A percentile compares a stretch with the other conserved stretches of the same genome.
These are phyloP conservation scores for Cicer arietinum DNA, from an alignment of 306 rosid species.

Conservation along the genomic window DNA sequence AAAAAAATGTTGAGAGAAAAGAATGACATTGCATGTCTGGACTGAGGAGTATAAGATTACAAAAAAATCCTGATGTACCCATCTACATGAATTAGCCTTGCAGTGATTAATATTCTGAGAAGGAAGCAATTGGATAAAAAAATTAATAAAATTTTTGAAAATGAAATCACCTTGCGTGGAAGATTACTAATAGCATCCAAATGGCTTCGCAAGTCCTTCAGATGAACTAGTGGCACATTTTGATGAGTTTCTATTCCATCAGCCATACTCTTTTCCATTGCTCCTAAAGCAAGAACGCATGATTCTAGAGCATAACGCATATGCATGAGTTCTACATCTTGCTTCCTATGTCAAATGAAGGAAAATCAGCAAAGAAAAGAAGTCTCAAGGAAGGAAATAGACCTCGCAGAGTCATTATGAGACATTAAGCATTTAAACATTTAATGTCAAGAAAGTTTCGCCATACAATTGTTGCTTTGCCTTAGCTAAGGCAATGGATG, in stretches of 20 bases:
- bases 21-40: constrained; percentile 8
- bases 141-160: constrained; percentile 40
- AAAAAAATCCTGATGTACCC: constrained; percentile 25
- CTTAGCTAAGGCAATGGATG: no score
- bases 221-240: constrained; percentile 66
- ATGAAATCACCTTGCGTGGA: constrained; percentile 82
- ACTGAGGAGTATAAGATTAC: constrained; percentile 36
- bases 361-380: constrained; percentile 42
- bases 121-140: constrained; percentile 41
- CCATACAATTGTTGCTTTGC: background rate
- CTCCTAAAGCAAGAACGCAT: constrained; percentile 82
- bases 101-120: constrained; percentile 43
- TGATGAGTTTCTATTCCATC: constrained; percentile 59
- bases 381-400: constrained; percentile 27
- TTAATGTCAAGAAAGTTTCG: constrained; percentile 39
- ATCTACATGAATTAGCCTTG: constrained; percentile 35
- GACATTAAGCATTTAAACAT: constrained; percentile 24
- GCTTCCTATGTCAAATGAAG: constrained; percentile 67
- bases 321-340: constrained; percentile 95
- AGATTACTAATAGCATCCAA: constrained; percentile 80
- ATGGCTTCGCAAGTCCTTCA: constrained; percentile 84
- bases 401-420: constrained; percentile 15
- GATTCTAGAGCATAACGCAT: constrained; percentile 97
- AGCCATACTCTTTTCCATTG: constrained; percentile 68
- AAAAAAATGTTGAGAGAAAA: constrained; percentile 3